Base-by-base conservation (phyloP, 2,329 filamentous ascomycete species). In the Domatiomyces catenatus region DNA sequence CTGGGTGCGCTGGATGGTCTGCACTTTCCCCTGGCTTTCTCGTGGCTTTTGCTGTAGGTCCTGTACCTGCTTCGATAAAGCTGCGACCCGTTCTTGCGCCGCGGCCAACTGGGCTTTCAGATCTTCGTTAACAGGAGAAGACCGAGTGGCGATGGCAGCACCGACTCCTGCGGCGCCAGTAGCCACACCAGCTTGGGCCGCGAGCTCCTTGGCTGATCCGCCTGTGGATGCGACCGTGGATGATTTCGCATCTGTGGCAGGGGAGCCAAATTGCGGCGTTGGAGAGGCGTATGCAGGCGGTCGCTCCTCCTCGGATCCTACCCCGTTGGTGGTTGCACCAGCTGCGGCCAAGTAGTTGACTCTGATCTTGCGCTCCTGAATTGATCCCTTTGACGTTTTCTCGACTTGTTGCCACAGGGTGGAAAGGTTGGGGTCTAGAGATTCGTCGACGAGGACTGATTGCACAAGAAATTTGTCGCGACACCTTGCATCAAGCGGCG, bases 391-490 rank as follows among this genome's bases (percentile, higher is more conserved):
- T 52, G 85, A 76, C 8, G 76, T 76, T 64, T 81, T 77, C 73
- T 92, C 72, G 64, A 84, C 73, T 77, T 75, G 73, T 59, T 74
- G 79, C 80, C 89, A 94, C 84, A 95, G 86, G 45, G 85, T 77
- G 47, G 82, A 76, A 55, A 94, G 80, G 64, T 84, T 93, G 52
- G 76, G 75, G 61, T 94, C 87, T 70, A 88, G 86, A 63, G 94
- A 86, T 56, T 81, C 75, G 19, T 83, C 83, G 58, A 95, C 85
- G 48, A 81, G 20, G 47, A 94, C 86, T 22, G 89, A 93, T 70
- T 96, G 90, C 36, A 96, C 90, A 50, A 96, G 79, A 69, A 96
- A 96, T 73, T 96, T 96, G 76, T 96, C 90, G 67, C 86, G 84
- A 73, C 92, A 98, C 68, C 87, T 89, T 55, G 84, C 81, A 66